Base-by-base conservation (phyloP, 1,284 basidiomycete species). In the Leccinum solheimii region DNA sequence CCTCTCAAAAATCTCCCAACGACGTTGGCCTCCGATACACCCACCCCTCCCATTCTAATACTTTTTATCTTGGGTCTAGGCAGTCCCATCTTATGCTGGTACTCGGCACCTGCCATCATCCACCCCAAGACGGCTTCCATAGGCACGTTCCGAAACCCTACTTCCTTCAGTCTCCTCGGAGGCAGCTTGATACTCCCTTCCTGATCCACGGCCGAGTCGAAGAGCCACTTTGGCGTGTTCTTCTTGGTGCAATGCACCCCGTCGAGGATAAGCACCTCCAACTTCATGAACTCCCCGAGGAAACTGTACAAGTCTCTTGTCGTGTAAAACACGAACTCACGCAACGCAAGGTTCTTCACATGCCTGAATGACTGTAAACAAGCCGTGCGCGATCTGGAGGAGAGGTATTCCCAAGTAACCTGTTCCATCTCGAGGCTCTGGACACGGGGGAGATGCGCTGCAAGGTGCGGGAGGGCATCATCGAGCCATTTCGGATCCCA, bases 401-500 rank as follows among this genome's bases (percentile, higher is more conserved):
- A 75, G 34, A 76, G 71, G 40, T 71, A 74, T 48, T 75, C 71
- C 75, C 75, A 73, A 23, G 72, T 74, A 55, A 73, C 53, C 5
- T 63, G 62, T 54, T 76, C 75, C 60, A 75, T 66, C 45, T 69
- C 72, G 10, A 73, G 67, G 23, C 57, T 65, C 48, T 64, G 64
- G n/a, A 73, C 53, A 11, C 60, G 56, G 7, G 62, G 43, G 2
- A 73, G 63, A 36, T 72, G 62, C 3, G 26, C 61, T 4, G 65
- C 64, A 11, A 73, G 62, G 36, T 64, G 49, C 10, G 72, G 74
- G 19, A 73, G 67, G 14, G 68, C 65, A 23, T 72, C 72, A 10
- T 75, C 61, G 6, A 76, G 63, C 72, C 72, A 73, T 50, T 72
- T 73, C 2, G 74, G 72, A 57, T 75, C 74, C 72, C 72, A 76